Conservation (phyloP, 2,329 filamentous ascomycete genomes). For the Capronia coronata region DNA sequence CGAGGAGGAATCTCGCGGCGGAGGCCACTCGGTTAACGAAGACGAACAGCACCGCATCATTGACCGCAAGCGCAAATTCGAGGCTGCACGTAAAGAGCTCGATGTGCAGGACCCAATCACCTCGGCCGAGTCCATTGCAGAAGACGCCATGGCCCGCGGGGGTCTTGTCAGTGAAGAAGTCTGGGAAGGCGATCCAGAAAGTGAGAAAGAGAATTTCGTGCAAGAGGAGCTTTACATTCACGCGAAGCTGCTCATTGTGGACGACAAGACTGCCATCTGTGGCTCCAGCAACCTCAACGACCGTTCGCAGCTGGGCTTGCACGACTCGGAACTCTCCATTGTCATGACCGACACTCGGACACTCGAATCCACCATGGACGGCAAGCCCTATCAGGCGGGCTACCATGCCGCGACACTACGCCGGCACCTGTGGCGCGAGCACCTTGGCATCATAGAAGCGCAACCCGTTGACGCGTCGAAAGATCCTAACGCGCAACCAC, state of each 20-base stretch:
- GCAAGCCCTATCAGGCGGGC: conserved; percentile 63
- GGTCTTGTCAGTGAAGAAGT: conserved; percentile 59
- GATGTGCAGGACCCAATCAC: conserved; percentile 45
- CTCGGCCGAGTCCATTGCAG: conserved; percentile 54
- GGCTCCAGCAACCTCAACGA: conserved; percentile 68
- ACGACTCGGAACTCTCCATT: conserved; percentile 86
- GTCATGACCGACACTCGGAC: conserved; percentile 71
- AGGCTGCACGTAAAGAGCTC: conserved; percentile 38
- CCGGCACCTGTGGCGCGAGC: conserved; percentile 82
- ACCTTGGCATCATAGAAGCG: conserved; percentile 73
- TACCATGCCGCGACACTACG: conserved; percentile 74
- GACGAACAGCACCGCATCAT: conserved; percentile 40
- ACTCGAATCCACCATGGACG: conserved; percentile 67
- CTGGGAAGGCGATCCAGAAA: conserved; percentile 69
- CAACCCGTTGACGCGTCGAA: conserved; percentile 61
- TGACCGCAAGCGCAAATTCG: conserved; percentile 43
- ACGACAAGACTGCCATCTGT: conserved; percentile 75
- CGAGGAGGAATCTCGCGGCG: conserved; percentile 26
- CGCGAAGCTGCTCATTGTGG: conserved; percentile 74
- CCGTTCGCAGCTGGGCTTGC: conserved; percentile 69
- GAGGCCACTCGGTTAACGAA: conserved; percentile 27
- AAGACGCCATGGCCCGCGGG: conserved; percentile 72
- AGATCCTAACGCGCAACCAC: conserved; percentile 69
- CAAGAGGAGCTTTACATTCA: conserved; percentile 97
- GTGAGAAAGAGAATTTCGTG: conserved; percentile 70